phyloP scores from a whole-genome alignment of 345 rosid genomes.

The Euphorbia lathyris region DNA sequence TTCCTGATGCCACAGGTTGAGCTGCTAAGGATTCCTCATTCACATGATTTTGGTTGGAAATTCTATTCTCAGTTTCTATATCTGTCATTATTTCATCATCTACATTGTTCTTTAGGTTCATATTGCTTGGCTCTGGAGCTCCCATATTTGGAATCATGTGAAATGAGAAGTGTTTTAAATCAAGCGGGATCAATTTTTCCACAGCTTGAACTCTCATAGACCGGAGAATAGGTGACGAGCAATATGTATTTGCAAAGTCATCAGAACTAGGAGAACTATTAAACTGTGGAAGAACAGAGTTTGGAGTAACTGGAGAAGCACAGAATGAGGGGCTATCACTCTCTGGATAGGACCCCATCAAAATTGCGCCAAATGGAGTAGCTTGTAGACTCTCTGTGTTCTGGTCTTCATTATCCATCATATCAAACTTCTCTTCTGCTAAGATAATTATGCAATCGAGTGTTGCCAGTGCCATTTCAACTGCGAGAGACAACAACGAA shows the following conservation, averaged over 20 bases:
- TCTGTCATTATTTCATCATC: slow-evolving; percentile 25
- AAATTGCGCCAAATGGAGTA: slow-evolving; percentile 25
- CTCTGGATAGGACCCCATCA: slow-evolving; percentile 39
- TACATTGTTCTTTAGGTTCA: slow-evolving; percentile 22
- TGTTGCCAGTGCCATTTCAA: slow-evolving; percentile 49
- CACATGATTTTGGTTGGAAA: not conserved
- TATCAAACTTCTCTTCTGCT: slow-evolving; percentile 50
- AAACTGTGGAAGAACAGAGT: slow-evolving; percentile 44
- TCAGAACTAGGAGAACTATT: slow-evolving; percentile 7
- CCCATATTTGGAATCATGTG: slow-evolving; percentile 42
- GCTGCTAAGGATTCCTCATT: slow-evolving; percentile 19
- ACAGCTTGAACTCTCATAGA: slow-evolving; percentile 60
- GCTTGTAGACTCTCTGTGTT: slow-evolving; percentile 28
- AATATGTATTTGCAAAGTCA: slow-evolving; percentile 18
- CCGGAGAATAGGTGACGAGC: slow-evolving; percentile 34
- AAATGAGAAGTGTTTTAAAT: slow-evolving; percentile 53
- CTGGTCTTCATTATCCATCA: slow-evolving; percentile 59
- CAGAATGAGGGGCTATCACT: slow-evolving; percentile 28
- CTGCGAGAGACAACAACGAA: slow-evolving; percentile 26
- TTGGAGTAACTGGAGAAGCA: slow-evolving; percentile 50
- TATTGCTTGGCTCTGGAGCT: slow-evolving; percentile 18
- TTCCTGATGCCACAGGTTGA: slow-evolving; percentile 6
- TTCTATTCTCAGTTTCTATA: slow-evolving; percentile 17
- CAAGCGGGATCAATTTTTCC: slow-evolving; percentile 69
- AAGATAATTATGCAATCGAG: slow-evolving; percentile 56